These are phyloP conservation scores for Ascosphaera apis DNA, from an alignment of 2,329 filamentous ascomycete species.

Conservation along the genomic window DNA sequence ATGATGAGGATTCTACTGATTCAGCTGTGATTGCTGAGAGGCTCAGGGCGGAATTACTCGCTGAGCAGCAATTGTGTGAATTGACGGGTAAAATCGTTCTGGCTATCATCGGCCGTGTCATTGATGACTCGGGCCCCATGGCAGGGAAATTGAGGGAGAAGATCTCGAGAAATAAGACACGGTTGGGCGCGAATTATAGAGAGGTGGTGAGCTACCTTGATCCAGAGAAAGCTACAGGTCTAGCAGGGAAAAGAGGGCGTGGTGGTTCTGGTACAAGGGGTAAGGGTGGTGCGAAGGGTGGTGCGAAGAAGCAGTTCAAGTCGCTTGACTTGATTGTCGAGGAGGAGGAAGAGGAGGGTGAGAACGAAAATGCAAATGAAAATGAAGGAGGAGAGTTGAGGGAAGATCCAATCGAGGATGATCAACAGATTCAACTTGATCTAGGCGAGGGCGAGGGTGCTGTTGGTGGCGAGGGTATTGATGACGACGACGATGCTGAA, in stretches of 20 bases:
- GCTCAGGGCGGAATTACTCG: conserved; percentile 43
- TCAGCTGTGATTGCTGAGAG: conserved; percentile 24
- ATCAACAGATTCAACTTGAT: not conserved
- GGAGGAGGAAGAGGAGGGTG: conserved; percentile 18
- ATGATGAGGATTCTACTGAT: conserved; percentile 20
- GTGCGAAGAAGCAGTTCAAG: conserved; percentile 3
- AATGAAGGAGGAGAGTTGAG: not conserved
- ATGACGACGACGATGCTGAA: conserved; percentile 1
- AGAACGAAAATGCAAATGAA: conserved; percentile 21
- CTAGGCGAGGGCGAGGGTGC: not conserved
- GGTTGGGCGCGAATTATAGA: conserved; percentile 64
- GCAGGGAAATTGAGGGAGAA: conserved; percentile 44
- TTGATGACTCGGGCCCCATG: conserved; percentile 40
- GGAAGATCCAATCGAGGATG: not conserved
- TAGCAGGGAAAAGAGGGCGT: conserved; percentile 17
- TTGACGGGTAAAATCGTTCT: conserved; percentile 68
- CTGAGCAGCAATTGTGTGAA: conserved; percentile 70
- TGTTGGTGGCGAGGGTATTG: not conserved
- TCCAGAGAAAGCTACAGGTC: conserved; percentile 26
- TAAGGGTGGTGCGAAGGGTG: conserved; percentile 21
- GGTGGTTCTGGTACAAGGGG: conserved; percentile 15
- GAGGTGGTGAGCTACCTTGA: conserved; percentile 67
- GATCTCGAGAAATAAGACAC: conserved; percentile 55
- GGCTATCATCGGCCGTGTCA: conserved; percentile 48
- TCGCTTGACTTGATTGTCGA: conserved; percentile 10